Evolutionary conservation across 2,329 filamentous ascomycete species (phyloP).

Genomic region (Cladosporium sp.): DNA sequence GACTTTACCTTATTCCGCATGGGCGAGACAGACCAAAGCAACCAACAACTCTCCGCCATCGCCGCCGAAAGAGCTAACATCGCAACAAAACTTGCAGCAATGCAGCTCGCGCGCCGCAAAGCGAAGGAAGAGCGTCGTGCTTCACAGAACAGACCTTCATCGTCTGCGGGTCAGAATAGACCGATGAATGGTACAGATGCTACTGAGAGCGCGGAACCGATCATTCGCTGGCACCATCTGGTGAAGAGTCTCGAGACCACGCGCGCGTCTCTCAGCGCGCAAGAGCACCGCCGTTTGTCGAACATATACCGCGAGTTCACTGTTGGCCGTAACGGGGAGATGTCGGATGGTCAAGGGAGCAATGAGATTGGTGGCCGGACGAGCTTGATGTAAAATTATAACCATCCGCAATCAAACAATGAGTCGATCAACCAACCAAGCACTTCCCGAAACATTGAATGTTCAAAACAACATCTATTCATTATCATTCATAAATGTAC

Average conservation of each 20-base stretch:
- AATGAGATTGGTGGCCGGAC: constrained; percentile 90
- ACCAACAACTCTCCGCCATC: constrained; percentile 48
- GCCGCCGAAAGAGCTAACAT: constrained; percentile 73
- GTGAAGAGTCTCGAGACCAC: constrained; percentile 74
- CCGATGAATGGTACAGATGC: constrained; percentile 19
- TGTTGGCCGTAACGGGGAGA: constrained; percentile 86
- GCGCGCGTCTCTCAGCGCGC: constrained; percentile 75
- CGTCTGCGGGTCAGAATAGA: constrained; percentile 20
- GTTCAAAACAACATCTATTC: not conserved
- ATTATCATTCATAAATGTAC: not conserved
- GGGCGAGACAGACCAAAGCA: constrained; percentile 55
- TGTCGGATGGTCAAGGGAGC: constrained; percentile 88
- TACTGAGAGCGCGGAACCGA: constrained; percentile 66
- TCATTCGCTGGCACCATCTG: constrained; percentile 83
- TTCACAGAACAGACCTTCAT: constrained; percentile 22
- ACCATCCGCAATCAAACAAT: not conserved
- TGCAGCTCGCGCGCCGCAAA: constrained; percentile 70
- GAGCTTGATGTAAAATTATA: constrained; percentile 73
- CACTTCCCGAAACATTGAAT: not conserved
- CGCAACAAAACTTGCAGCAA: constrained; percentile 74
- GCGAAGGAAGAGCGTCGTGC: constrained; percentile 54
- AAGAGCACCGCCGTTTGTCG: constrained; percentile 72
- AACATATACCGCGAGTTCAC: constrained; percentile 93
- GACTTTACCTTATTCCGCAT: constrained; percentile 85
- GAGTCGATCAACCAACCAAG: not conserved